Evolutionary conservation across 768 basidiomycete species (phyloP).

Genomic region (Psilocybe sp.): DNA sequence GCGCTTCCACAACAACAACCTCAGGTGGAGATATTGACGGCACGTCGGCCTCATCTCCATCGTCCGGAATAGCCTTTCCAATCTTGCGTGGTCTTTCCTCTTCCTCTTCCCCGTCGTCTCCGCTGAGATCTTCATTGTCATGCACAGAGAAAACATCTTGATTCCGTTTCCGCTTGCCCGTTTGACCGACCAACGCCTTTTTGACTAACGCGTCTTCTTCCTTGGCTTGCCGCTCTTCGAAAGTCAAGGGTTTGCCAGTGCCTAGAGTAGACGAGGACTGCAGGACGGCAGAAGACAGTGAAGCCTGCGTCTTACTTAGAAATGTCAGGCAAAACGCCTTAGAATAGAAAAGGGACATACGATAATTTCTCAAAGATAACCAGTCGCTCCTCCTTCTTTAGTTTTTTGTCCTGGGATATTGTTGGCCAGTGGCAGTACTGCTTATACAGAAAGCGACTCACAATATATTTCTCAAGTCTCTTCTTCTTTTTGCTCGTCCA

Average conservation of each 20-base stretch:
- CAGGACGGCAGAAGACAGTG: constrained; percentile 56
- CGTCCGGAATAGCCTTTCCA: neutral
- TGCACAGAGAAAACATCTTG: constrained; percentile 35
- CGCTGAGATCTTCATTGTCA: constrained; percentile 26
- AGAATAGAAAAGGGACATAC: constrained; percentile 41
- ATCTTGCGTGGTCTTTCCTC: constrained; percentile 2
- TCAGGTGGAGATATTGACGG: constrained; percentile 1
- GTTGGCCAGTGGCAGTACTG: neutral
- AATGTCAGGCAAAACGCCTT: constrained; percentile 19
- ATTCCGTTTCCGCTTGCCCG: constrained; percentile 48
- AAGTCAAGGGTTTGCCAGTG: constrained; percentile 61
- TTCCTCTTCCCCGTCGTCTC: constrained; percentile 23
- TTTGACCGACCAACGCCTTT: constrained; percentile 45
- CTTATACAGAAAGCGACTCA: constrained; percentile 30
- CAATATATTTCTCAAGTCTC: constrained; percentile 89
- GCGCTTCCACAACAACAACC: constrained; percentile 3
- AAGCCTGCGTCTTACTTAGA: constrained; percentile 72
- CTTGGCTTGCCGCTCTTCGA: constrained; percentile 56
- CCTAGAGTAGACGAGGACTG: constrained; percentile 85
- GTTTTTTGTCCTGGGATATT: constrained; percentile 72
- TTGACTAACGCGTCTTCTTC: constrained; percentile 59
- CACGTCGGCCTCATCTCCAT: neutral
- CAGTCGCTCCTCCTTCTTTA: constrained; percentile 85
- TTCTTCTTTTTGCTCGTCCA: constrained; percentile 86
- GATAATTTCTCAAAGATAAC: constrained; percentile 77